A percentile compares a stretch with the other conserved stretches of the same genome.
phyloP scores from a whole-genome alignment of 2,329 filamentous ascomycete species.

The Aspergillus oerlinghausenensis region DNA sequence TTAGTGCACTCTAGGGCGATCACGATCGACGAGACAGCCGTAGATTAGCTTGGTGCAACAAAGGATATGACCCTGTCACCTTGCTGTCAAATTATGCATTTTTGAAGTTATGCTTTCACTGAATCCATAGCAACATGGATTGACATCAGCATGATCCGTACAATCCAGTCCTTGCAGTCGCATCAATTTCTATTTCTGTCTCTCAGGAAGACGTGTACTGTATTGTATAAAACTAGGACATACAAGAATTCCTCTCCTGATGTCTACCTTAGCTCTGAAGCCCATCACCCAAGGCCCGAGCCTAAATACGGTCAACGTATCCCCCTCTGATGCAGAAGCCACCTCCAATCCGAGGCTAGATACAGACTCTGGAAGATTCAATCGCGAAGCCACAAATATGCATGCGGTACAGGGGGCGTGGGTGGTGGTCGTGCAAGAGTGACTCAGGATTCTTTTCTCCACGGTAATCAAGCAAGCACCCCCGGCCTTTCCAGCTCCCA shows the following conservation, averaged over 20 bases:
- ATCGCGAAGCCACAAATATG: conserved; percentile 7
- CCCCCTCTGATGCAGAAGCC: background rate
- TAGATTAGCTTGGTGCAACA: background rate
- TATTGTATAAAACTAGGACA: background rate
- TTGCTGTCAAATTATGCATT: background rate
- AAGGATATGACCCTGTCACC: background rate
- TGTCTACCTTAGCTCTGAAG: background rate
- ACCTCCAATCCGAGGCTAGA: background rate
- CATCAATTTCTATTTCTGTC: background rate
- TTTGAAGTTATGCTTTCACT: background rate
- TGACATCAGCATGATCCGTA: background rate
- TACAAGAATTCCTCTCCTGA: background rate
- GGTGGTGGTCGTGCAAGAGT: background rate
- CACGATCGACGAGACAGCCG: background rate
- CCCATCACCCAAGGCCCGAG: background rate
- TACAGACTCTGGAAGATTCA: background rate
- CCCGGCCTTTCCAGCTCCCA: background rate
- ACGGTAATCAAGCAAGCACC: background rate
- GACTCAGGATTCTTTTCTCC: background rate
- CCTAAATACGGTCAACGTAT: background rate
- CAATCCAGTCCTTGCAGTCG: too few species aligned
- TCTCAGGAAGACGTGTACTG: background rate
- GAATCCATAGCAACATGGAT: background rate
- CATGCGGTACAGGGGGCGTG: conserved; percentile 20
- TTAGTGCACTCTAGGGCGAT: background rate